A percentile compares a stretch with the other conserved stretches of the same genome.
Conservation (phyloP, 331 rosid species). For the Stylosanthes scabra region DNA sequence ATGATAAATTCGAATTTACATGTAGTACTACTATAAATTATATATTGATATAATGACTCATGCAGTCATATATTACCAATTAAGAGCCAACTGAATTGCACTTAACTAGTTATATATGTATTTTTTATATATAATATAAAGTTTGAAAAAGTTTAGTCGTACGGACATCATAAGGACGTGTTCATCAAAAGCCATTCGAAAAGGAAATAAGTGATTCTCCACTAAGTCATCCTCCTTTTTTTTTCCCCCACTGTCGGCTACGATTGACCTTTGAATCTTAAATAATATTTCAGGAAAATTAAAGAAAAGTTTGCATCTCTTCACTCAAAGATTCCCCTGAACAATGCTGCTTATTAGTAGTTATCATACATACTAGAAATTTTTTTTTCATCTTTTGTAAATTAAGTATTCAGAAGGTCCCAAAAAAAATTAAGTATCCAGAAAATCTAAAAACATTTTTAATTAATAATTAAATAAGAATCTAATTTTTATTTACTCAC, state of each 20-base stretch:
- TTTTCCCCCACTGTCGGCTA: conserved; percentile 45
- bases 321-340: background rate
- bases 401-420: too few relatives aligned
- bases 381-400: too few relatives aligned
- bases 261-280: conserved; percentile 23
- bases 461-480: too few relatives aligned
- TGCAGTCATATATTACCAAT: background rate
- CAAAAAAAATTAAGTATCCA: too few relatives aligned
- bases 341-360: background rate
- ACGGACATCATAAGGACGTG: conserved; percentile 41
- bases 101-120: background rate
- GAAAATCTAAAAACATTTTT: too few relatives aligned
- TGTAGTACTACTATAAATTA: background rate
- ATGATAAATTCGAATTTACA: too few relatives aligned
- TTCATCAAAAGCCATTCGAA: conserved; percentile 34
- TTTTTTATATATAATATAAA: too few relatives aligned
- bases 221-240: conserved; percentile 25
- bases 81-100: background rate
- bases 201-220: conserved; percentile 52
- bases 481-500: too few relatives aligned
- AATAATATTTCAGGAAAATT: background rate
- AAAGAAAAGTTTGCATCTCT: background rate
- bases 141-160: conserved; percentile 17
- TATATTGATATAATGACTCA: background rate
- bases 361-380: background rate